These are phyloP conservation scores for Areca catechu DNA, from an alignment of 176 grass and related monocot species.

Conservation along the genomic window DNA sequence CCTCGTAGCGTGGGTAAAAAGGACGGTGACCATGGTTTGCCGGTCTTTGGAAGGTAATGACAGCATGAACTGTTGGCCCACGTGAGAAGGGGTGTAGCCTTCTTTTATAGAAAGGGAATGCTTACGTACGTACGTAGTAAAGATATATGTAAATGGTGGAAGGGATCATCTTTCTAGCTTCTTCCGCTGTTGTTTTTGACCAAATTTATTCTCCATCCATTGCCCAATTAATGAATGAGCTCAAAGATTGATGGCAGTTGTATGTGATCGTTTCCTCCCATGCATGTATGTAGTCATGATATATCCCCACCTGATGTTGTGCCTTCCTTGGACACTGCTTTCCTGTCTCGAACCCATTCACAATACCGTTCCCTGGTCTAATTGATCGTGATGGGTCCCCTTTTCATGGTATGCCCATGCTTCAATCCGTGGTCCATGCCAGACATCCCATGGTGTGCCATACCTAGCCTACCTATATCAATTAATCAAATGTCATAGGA, in stretches of 20 bases:
- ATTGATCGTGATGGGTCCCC: not conserved
- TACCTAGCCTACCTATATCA: too few relatives aligned
- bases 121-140: too few relatives aligned
- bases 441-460: not conserved
- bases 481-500: not conserved
- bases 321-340: too few relatives aligned
- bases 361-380: not conserved
- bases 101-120: too few relatives aligned
- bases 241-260: too few relatives aligned
- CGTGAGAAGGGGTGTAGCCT: not conserved
- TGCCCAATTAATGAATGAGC: not conserved
- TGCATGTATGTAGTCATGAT: too few relatives aligned
- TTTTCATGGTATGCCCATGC: not conserved
- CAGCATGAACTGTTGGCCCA: not conserved
- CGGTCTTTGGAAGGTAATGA: not conserved
- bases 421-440: not conserved
- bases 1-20: not conserved
- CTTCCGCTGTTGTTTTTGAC: not conserved
- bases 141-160: too few relatives aligned
- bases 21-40: not conserved
- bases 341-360: not conserved
- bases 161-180: too few relatives aligned
- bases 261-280: not conserved
- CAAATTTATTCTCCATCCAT: not conserved
- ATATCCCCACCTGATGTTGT: too few relatives aligned